Percentiles rank a stretch among this genome's conserved stretches.
Evolutionary conservation across 2,329 filamentous ascomycete species (phyloP).

Genomic region (Colletotrichum sublineola): DNA sequence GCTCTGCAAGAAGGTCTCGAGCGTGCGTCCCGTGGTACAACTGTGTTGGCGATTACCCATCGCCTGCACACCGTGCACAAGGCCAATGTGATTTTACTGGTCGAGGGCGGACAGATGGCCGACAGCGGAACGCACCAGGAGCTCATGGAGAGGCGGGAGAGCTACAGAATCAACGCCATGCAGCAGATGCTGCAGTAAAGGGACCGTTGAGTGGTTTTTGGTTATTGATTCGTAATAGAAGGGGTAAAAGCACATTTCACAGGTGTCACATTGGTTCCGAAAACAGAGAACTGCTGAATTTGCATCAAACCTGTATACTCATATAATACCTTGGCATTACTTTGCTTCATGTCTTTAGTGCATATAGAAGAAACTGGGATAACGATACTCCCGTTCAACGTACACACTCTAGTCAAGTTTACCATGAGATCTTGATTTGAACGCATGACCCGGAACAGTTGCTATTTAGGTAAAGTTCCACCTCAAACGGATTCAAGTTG

Average conservation of each 20-base stretch:
- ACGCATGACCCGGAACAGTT: neutral
- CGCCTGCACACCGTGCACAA: slow-evolving; percentile 68
- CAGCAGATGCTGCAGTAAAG: slow-evolving; percentile 48
- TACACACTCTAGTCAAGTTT: neutral
- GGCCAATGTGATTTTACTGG: slow-evolving; percentile 70
- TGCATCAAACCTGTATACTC: neutral
- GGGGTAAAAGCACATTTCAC: neutral
- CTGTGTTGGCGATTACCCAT: slow-evolving; percentile 71
- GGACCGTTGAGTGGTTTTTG: neutral
- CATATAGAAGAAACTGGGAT: neutral
- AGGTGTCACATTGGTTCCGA: neutral
- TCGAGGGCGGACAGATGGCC: slow-evolving; percentile 59
- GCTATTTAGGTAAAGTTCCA: neutral
- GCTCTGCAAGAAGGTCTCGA: slow-evolving; percentile 77
- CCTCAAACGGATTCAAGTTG: neutral
- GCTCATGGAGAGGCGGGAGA: slow-evolving; percentile 47
- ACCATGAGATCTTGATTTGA: neutral
- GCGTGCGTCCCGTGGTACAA: slow-evolving; percentile 65
- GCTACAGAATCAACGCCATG: slow-evolving; percentile 51
- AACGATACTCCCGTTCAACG: neutral
- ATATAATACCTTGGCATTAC: slow-evolving; percentile 5
- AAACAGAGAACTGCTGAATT: too few relatives aligned
- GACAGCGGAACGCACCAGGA: slow-evolving; percentile 53
- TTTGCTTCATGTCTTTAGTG: neutral
- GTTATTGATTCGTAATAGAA: neutral